phyloP scores from a whole-genome alignment of 495 filamentous ascomycete genomes.

The Penicillium paxilli region DNA sequence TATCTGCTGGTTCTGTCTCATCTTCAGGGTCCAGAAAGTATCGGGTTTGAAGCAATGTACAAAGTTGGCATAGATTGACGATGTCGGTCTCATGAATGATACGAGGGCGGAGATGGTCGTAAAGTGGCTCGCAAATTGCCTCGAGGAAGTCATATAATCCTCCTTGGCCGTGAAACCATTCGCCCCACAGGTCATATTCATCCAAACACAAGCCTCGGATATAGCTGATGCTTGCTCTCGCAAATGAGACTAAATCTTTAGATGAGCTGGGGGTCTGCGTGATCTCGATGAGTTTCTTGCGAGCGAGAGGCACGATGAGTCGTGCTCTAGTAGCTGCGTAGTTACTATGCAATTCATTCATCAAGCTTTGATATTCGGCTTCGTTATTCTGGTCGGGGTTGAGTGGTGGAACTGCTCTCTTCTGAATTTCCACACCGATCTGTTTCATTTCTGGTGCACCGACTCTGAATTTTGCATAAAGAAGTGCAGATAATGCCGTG shows the following conservation, averaged over 20 bases:
- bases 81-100: slow-evolving; percentile 72
- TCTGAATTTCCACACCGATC: slow-evolving; percentile 67
- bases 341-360: slow-evolving; percentile 68
- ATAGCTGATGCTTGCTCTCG: slow-evolving; percentile 68
- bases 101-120: slow-evolving; percentile 67
- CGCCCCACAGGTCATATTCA: slow-evolving; percentile 72
- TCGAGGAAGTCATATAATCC: slow-evolving; percentile 73
- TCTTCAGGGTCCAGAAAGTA: slow-evolving; percentile 77
- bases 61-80: slow-evolving; percentile 77
- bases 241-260: slow-evolving; percentile 67
- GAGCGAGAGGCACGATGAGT: slow-evolving; percentile 58
- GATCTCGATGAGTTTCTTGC: slow-evolving; percentile 66
- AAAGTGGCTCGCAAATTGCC: slow-evolving; percentile 72
- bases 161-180: slow-evolving; percentile 71
- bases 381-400: slow-evolving; percentile 63
- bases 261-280: slow-evolving; percentile 64
- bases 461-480: slow-evolving; percentile 78
- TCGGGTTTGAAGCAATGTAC: slow-evolving; percentile 78
- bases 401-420: slow-evolving; percentile 59
- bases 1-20: slow-evolving; percentile 55
- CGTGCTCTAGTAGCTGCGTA: slow-evolving; percentile 58
- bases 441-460: slow-evolving; percentile 65
- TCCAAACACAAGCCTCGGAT: slow-evolving; percentile 70
- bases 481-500: slow-evolving; percentile 70
- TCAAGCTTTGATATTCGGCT: slow-evolving; percentile 64